Conservation (phyloP, 1,284 basidiomycete species). For the Lignosus rhinocerotis region DNA sequence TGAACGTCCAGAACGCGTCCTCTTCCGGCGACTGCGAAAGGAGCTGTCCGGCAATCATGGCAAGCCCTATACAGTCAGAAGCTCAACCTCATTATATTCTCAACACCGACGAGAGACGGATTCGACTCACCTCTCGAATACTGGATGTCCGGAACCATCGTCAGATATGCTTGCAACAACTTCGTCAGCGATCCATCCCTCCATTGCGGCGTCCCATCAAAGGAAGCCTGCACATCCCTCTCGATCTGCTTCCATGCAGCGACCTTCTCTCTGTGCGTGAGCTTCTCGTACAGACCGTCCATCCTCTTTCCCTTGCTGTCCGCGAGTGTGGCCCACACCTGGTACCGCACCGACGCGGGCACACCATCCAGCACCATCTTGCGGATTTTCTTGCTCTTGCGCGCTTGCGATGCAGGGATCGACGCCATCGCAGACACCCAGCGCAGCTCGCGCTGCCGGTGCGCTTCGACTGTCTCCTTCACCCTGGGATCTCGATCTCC, state of each 20-base stretch:
- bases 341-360: constrained; percentile 81
- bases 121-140: constrained; percentile 54
- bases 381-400: constrained; percentile 83
- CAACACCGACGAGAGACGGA: too few relatives aligned
- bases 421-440: constrained; percentile 74
- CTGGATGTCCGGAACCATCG: constrained; percentile 79
- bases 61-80: constrained; percentile 52
- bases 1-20: constrained; percentile 93
- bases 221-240: constrained; percentile 54
- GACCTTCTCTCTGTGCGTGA: constrained; percentile 60
- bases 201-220: constrained; percentile 54
- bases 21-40: constrained; percentile 85
- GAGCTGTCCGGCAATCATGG: constrained; percentile 76
- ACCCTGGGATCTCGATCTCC: background rate
- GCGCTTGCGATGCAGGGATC: constrained; percentile 62
- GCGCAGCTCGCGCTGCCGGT: constrained; percentile 71
- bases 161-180: constrained; percentile 71
- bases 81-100: constrained; percentile 11
- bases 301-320: constrained; percentile 72
- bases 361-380: constrained; percentile 82
- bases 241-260: constrained; percentile 58
- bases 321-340: constrained; percentile 82
- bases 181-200: constrained; percentile 57
- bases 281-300: constrained; percentile 68
- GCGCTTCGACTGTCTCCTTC: constrained; percentile 49